Evolutionary conservation across 805 yeast species (phyloP).

Genomic region (Alloascoidea africana): DNA sequence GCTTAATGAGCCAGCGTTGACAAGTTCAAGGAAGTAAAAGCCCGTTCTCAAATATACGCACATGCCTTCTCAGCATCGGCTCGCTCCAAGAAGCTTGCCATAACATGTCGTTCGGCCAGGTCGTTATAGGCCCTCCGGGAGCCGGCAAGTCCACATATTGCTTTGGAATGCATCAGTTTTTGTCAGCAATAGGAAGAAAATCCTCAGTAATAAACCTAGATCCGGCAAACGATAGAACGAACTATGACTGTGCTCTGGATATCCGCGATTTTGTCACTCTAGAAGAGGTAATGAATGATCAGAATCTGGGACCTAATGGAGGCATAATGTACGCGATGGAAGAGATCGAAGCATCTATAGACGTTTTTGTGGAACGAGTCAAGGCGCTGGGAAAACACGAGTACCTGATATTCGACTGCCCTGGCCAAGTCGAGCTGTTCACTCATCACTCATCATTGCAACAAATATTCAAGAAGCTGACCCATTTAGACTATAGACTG

Average conservation of each 20-base stretch:
- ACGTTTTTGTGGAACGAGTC: conserved; percentile 41
- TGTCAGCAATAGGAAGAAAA: conserved; percentile 87
- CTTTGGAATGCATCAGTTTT: conserved; percentile 79
- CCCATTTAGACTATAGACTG: conserved; percentile 48
- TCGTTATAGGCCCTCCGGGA: conserved; percentile 97
- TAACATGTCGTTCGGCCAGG: conserved; percentile 62
- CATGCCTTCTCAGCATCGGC: no score
- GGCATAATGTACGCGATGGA: conserved; percentile 86
- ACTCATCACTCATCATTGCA: conserved; percentile 74
- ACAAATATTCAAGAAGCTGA: conserved; percentile 49
- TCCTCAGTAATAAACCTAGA: conserved; percentile 78
- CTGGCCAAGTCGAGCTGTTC: conserved; percentile 92
- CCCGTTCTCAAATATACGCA: no score
- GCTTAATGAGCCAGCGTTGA: no score
- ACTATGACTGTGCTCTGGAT: conserved; percentile 64
- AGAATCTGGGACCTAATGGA: conserved; percentile 75
- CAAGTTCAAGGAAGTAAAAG: no score
- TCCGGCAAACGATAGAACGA: conserved; percentile 69
- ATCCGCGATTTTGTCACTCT: conserved; percentile 62
- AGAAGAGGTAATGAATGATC: conserved; percentile 65
- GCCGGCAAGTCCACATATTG: conserved; percentile 94
- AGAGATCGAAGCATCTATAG: conserved; percentile 36
- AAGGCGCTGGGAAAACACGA: conserved; percentile 38
- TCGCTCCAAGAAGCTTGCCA: no score
- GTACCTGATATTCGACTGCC: conserved; percentile 75